Conservation (phyloP, 1,284 basidiomycete genomes). For the Salmacisia buchloeana region DNA sequence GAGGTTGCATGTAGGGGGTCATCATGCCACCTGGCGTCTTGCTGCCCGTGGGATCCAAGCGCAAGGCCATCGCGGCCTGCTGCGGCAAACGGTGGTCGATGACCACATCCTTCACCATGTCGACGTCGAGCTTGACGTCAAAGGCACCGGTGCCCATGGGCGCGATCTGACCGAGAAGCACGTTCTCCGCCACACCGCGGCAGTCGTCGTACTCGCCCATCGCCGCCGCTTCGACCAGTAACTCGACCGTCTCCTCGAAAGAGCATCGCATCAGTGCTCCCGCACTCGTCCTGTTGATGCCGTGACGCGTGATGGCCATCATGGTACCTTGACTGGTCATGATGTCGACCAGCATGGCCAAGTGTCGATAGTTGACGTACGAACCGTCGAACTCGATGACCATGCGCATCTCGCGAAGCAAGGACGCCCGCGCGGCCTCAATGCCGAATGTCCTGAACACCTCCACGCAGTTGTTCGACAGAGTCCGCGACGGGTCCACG, state of each 20-base stretch:
- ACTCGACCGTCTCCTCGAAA: conserved; percentile 99
- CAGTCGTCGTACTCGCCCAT: conserved; percentile 98
- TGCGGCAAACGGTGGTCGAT: conserved; percentile 86
- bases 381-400: conserved; percentile 99
- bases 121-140: conserved; percentile 90
- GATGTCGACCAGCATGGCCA: conserved; percentile 89
- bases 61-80: conserved; percentile 54
- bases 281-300: conserved; percentile 80
- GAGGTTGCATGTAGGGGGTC: conserved; percentile 63
- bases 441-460: conserved; percentile 95
- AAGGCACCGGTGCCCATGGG: conserved; percentile 67
- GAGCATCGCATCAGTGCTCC: conserved; percentile 91
- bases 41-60: conserved; percentile 35
- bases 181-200: conserved; percentile 95
- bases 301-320: conserved; percentile 99
- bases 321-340: conserved; percentile 95
- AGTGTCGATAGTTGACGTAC: conserved; percentile 97
- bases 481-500: conserved; percentile 84
- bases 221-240: conserved; percentile 95
- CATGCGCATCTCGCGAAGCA: conserved; percentile 73
- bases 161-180: conserved; percentile 97
- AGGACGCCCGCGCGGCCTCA: conserved; percentile 87
- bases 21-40: conserved; percentile 47
- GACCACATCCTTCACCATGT: conserved; percentile 98
- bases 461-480: conserved; percentile 96